Conservation (phyloP, 1,284 basidiomycete genomes). For the Marasmius tenuissimus region DNA sequence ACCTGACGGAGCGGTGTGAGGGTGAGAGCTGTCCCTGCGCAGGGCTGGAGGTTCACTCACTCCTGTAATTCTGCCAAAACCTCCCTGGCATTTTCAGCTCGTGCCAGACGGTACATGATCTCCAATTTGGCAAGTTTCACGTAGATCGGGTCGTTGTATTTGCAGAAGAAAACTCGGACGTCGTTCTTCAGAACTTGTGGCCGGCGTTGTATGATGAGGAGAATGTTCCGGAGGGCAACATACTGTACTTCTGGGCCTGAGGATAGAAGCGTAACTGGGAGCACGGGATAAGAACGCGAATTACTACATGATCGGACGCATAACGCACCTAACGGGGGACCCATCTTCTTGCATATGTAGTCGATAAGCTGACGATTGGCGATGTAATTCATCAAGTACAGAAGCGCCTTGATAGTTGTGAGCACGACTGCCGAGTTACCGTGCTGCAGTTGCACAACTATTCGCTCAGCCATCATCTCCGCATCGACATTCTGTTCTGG, state of each 20-base stretch:
- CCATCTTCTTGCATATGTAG: constrained; percentile 94
- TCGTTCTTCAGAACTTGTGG: constrained; percentile 94
- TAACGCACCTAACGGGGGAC: constrained; percentile 83
- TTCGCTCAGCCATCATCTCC: constrained; percentile 90
- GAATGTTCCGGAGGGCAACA: constrained; percentile 94
- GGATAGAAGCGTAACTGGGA: constrained; percentile 85
- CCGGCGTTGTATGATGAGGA: constrained; percentile 93
- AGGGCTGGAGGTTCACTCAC: constrained; percentile 43
- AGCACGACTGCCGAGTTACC: constrained; percentile 95
- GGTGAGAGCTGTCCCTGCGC: background rate
- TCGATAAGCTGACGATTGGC: constrained; percentile 85
- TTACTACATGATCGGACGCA: background rate
- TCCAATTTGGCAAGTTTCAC: constrained; percentile 98
- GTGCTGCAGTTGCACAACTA: constrained; percentile 89
- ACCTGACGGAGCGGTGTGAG: constrained; percentile 48
- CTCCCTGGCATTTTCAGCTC: constrained; percentile 88
- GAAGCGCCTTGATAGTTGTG: constrained; percentile 91
- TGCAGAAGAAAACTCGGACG: constrained; percentile 99
- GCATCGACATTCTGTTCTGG: constrained; percentile 89
- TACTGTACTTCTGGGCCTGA: constrained; percentile 99
- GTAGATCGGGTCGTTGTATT: constrained; percentile 99
- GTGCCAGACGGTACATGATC: constrained; percentile 96
- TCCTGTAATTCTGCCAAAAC: constrained; percentile 95
- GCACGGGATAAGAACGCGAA: constrained; percentile 10
- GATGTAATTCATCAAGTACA: constrained; percentile 99